Base-by-base conservation (phyloP, 495 filamentous ascomycete species). In the Viridothelium virens region DNA sequence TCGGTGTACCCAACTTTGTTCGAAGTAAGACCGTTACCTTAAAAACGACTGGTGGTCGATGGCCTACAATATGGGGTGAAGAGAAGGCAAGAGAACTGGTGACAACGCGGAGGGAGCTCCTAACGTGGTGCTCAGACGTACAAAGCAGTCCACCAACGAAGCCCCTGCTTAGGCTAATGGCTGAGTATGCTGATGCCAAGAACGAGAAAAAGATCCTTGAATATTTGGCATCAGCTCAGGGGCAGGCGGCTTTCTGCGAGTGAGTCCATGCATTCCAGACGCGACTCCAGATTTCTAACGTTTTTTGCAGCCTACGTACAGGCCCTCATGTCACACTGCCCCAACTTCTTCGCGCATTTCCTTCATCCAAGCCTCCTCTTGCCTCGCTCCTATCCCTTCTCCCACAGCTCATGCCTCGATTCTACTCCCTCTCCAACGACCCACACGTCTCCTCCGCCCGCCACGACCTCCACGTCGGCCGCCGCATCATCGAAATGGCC, bases 1-100 rank as follows among this genome's bases (percentile, higher is more conserved):
- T 98, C 6, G 79, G 88, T 63, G 82, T 97, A 18, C 90, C 91
- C 3, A 84, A 82, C 39, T 87, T 84, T 66, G 82, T 94, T 63
- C 86, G 93, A 48, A 90, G 96, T 72, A 92, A 89, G 77, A 87
- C 87, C 16, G 82, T 96, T 33, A 77, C 86, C 14, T 77, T 97
- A 47, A 84, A 85, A 70, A 98, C 94, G 2, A 84, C 80, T 33
- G 83, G 81, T 41, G 95, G 95, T 16, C 82, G 94, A 9, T 98
- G 94, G 94, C 94, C 94, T 2, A 97, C 94, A 10, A 94, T 98
- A 56, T 98, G 95, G 94, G 93, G 92, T 31, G 89, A 94, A n/a
- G 92, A 97, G 38, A 72, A 90, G 71, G 75, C 93, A 1, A 83
- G 95, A 48, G 86, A 92, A 69, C 76, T 98, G 31, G 81, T 90